phyloP scores from a whole-genome alignment of 768 basidiomycete species.

The Boletus edulis region DNA sequence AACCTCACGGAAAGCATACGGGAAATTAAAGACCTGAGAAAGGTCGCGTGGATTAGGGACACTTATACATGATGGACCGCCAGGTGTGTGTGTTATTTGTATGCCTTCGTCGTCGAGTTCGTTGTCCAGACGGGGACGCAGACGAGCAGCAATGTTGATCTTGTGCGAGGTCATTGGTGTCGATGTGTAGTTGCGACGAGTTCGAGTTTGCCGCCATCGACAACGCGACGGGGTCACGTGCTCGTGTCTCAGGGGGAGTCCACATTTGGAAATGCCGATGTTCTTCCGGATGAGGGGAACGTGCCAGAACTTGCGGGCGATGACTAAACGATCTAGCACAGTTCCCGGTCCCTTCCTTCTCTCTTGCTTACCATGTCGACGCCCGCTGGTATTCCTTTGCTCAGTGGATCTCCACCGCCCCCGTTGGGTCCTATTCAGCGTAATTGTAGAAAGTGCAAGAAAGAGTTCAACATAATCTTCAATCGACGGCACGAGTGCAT shows the following conservation, averaged over 20 bases:
- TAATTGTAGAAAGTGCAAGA: conserved; percentile 68
- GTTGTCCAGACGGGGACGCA: conserved; percentile 60
- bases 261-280: conserved; percentile 13
- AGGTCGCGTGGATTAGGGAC: conserved; percentile 72
- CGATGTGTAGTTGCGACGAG: neutral
- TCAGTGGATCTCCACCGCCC: conserved; percentile 62
- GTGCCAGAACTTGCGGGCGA: conserved; percentile 5
- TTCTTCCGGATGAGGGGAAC: conserved; percentile 4
- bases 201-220: conserved; percentile 23
- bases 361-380: conserved; percentile 16
- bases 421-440: conserved; percentile 26
- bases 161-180: conserved; percentile 37
- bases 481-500: conserved; percentile 63
- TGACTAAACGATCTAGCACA: neutral
- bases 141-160: conserved; percentile 70
- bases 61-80: conserved; percentile 48
- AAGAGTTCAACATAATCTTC: conserved; percentile 69
- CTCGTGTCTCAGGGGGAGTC: neutral
- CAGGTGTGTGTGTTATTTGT: conserved; percentile 45
- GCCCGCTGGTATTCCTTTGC: conserved; percentile 57
- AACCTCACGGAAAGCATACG: conserved; percentile 35
- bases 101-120: conserved; percentile 65
- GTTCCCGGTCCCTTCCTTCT: neutral
- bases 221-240: conserved; percentile 30
- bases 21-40: conserved; percentile 74